These are phyloP conservation scores for Spathaspora sp. DNA, from an alignment of 1,139 yeast genomes.

Conservation along the genomic window DNA sequence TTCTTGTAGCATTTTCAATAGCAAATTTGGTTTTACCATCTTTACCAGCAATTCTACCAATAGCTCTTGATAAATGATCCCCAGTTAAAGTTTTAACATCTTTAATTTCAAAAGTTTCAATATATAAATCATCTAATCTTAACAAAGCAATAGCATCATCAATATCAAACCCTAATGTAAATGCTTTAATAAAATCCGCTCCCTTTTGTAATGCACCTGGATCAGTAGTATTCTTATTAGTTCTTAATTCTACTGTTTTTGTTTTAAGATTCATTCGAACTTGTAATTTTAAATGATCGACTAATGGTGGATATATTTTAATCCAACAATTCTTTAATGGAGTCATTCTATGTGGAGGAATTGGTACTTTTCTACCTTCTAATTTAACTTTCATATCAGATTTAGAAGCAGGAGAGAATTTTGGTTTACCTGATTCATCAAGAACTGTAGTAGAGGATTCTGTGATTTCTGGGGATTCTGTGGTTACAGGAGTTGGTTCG, in stretches of 20 bases:
- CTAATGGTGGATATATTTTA: conserved; percentile 92
- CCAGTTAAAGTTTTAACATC: conserved; percentile 95
- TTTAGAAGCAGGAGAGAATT: conserved; percentile 72
- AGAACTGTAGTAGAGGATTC: conserved; percentile 57
- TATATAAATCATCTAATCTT: conserved; percentile 91
- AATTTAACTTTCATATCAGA: conserved; percentile 70
- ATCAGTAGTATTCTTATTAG: conserved; percentile 78
- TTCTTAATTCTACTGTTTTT: conserved; percentile 82
- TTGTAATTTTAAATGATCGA: conserved; percentile 89
- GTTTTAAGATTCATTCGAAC: conserved; percentile 92
- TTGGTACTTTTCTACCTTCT: conserved; percentile 85
- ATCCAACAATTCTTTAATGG: conserved; percentile 90
- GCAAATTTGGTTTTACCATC: conserved; percentile 99
- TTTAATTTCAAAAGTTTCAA: conserved; percentile 94
- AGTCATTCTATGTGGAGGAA: conserved; percentile 96
- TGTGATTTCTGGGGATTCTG: conserved; percentile 14
- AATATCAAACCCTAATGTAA: conserved; percentile 91
- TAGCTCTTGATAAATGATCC: conserved; percentile 96
- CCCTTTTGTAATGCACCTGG: conserved; percentile 96
- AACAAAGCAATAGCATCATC: conserved; percentile 95
- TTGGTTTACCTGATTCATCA: conserved; percentile 89
- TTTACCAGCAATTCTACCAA: conserved; percentile 99
- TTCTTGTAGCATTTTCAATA: conserved; percentile 96
- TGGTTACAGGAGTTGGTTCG: conserved; percentile 17
- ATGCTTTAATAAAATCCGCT: conserved; percentile 93